These are phyloP conservation scores for Nicotiana otophora DNA, from an alignment of 257 asterid genomes.

Conservation along the genomic window DNA sequence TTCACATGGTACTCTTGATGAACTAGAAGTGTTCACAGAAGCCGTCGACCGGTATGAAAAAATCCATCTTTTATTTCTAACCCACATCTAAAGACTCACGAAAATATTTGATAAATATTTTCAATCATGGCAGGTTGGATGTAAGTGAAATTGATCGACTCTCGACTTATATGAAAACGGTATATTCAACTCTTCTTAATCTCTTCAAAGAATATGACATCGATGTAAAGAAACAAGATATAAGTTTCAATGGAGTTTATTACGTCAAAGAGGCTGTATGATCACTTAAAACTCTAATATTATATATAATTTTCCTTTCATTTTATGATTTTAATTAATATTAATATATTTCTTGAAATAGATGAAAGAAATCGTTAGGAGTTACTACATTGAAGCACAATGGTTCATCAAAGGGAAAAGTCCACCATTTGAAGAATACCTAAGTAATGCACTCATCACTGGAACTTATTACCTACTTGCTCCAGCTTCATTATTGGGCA, in stretches of 20 bases:
- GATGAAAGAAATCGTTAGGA: slow-evolving; percentile 39
- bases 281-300: background rate
- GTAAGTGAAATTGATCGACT: background rate
- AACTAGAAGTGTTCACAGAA: background rate
- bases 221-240: background rate
- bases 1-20: slow-evolving; percentile 15
- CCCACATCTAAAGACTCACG: background rate
- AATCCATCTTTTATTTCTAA: too few relatives aligned
- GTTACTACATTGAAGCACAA: slow-evolving; percentile 39
- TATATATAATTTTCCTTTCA: background rate
- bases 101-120: background rate
- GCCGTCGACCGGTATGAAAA: background rate
- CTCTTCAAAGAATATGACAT: background rate
- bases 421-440: slow-evolving; percentile 42
- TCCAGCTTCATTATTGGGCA: slow-evolving; percentile 34
- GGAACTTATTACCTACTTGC: slow-evolving; percentile 30
- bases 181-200: background rate
- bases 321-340: background rate
- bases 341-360: background rate
- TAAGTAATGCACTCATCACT: slow-evolving; percentile 29
- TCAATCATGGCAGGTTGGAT: background rate
- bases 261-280: background rate
- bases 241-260: background rate
- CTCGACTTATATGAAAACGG: background rate
- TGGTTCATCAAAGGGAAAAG: slow-evolving; percentile 42